Evolutionary conservation across 129 eudicot species (phyloP).

Genomic region (Flaveria robusta): DNA sequence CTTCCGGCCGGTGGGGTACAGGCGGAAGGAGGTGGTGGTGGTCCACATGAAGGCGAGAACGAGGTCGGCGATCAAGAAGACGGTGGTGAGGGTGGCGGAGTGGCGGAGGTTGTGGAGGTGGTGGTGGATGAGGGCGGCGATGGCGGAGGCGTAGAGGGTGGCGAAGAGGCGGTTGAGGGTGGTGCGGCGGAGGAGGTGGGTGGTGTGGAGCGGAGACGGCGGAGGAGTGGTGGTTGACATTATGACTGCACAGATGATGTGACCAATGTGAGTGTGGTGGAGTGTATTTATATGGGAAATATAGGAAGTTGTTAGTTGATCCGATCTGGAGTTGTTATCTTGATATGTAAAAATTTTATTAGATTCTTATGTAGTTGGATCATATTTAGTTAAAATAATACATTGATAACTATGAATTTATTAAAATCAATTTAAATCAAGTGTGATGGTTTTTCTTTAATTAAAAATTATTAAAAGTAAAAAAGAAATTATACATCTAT

Average conservation of each 20-base stretch:
- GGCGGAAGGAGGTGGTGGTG: constrained; percentile 59
- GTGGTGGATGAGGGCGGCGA: constrained; percentile 56
- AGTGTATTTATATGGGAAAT: constrained; percentile 4
- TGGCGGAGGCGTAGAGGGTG: constrained; percentile 46
- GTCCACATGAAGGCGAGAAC: constrained; percentile 76
- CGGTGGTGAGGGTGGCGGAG: constrained; percentile 40
- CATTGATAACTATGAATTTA: no score
- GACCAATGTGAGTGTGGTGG: constrained; percentile 14
- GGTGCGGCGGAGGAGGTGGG: constrained; percentile 40
- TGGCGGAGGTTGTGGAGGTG: constrained; percentile 44
- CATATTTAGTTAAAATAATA: no score
- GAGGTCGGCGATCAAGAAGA: constrained; percentile 56
- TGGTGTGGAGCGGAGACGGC: constrained; percentile 28
- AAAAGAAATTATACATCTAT: no score
- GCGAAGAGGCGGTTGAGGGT: constrained; percentile 66
- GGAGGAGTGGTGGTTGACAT: constrained; percentile 30
- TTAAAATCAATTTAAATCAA: no score
- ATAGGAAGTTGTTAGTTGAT: background rate
- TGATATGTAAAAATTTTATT: no score
- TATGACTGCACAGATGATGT: background rate
- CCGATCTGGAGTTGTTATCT: background rate
- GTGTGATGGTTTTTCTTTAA: no score
- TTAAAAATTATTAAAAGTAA: no score
- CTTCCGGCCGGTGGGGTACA: constrained; percentile 56
- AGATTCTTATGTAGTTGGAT: no score